These are phyloP conservation scores for Bjerkandera adusta DNA, from an alignment of 1,284 basidiomycete species.

Conservation along the genomic window DNA sequence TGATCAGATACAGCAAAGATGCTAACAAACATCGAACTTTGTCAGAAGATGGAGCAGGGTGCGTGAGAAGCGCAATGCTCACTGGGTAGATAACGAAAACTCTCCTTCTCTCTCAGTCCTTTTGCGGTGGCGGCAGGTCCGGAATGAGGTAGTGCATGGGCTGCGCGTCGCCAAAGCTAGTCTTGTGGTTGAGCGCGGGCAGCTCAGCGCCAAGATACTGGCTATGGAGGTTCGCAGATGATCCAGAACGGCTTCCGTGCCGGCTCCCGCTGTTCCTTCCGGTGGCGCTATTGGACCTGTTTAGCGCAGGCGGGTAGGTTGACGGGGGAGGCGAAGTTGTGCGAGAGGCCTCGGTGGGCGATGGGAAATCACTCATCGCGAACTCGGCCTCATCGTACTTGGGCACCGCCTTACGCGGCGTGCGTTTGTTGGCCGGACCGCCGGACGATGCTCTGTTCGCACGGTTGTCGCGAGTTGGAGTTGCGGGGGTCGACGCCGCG, in stretches of 20 bases:
- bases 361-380: not conserved
- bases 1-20: too few relatives aligned
- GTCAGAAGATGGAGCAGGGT: too few relatives aligned
- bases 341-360: not conserved
- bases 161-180: conserved; percentile 27
- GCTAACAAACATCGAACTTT: too few relatives aligned
- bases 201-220: conserved; percentile 10
- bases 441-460: conserved; percentile 24
- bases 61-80: too few relatives aligned
- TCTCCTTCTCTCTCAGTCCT: conserved; percentile 3
- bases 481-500: conserved; percentile 2
- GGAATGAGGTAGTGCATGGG: conserved; percentile 34
- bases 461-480: conserved; percentile 15
- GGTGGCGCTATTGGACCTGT: not conserved
- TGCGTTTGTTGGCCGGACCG: conserved; percentile 14
- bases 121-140: conserved; percentile 29
- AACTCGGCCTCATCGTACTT: conserved; percentile 27
- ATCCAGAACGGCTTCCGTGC: conserved; percentile 5
- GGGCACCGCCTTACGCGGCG: conserved; percentile 43
- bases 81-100: too few relatives aligned
- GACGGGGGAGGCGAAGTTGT: not conserved
- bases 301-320: not conserved
- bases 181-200: conserved; percentile 31
- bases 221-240: too few relatives aligned
- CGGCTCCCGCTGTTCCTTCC: not conserved